Conservation (phyloP, 169 alveolate species). For the Plasmodium billcollinsi region DNA sequence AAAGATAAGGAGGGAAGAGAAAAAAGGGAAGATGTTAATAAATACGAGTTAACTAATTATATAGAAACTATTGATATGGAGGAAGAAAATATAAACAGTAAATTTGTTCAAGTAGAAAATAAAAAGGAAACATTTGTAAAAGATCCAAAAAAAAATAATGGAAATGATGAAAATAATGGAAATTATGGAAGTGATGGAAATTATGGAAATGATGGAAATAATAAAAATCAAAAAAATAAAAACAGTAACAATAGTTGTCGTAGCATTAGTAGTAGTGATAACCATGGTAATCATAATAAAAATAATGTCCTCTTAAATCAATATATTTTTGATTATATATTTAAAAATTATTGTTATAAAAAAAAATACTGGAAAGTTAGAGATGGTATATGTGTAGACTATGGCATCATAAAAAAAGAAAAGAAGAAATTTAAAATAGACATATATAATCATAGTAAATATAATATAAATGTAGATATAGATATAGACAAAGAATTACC, state of each 20-base stretch:
- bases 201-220: not conserved
- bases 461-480: conserved; percentile 52
- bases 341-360: conserved; percentile 70
- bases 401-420: conserved; percentile 24
- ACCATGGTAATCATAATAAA: not conserved
- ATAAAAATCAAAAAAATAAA: not conserved
- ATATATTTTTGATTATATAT: conserved; percentile 49
- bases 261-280: not conserved
- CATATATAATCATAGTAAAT: conserved; percentile 57
- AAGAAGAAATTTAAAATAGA: conserved; percentile 41
- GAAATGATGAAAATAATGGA: not conserved
- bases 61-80: conserved; percentile 13
- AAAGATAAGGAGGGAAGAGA: not conserved
- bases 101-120: not conserved
- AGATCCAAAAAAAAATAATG: not conserved
- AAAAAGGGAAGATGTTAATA: conserved; percentile 5
- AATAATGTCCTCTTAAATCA: conserved; percentile 14
- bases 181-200: too few species aligned
- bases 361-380: conserved; percentile 43
- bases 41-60: conserved; percentile 20
- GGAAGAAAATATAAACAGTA: conserved; percentile 4
- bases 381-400: conserved; percentile 33
- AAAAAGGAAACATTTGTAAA: too few species aligned
- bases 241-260: not conserved
- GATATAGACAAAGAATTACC: conserved; percentile 45